Conservation (phyloP, 164 flowering plant species). For the Buxus sempervirens region DNA sequence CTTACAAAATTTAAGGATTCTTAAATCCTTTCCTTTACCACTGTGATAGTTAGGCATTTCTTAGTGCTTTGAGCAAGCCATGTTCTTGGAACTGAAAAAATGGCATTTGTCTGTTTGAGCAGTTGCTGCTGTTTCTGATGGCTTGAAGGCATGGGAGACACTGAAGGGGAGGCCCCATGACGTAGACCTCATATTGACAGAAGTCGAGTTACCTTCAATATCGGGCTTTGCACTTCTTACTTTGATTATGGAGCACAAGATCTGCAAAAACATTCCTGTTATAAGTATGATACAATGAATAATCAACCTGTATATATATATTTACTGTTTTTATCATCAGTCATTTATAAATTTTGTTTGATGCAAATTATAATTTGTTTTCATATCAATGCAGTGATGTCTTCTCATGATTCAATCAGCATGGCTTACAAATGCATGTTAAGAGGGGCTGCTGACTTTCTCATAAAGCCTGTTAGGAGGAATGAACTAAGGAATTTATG, state of each 20-base stretch:
- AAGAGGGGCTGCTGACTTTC: slow-evolving; percentile 95
- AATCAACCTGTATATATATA: background rate
- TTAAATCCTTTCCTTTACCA: too few species aligned
- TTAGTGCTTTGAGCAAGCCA: background rate
- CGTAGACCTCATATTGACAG: slow-evolving; percentile 81
- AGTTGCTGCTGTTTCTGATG: slow-evolving; percentile 89
- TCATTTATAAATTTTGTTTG: background rate
- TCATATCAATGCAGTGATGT: slow-evolving; percentile 77
- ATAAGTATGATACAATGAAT: slow-evolving; percentile 64
- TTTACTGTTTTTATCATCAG: background rate
- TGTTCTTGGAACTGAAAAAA: background rate
- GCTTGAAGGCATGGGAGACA: slow-evolving; percentile 89
- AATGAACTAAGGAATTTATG: slow-evolving; percentile 90
- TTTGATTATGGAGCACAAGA: slow-evolving; percentile 72
- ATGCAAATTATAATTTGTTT: background rate
- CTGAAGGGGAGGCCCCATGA: slow-evolving; percentile 59
- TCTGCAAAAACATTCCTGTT: slow-evolving; percentile 87
- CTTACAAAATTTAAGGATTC: too few species aligned
- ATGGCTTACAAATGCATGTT: slow-evolving; percentile 85
- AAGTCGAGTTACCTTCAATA: slow-evolving; percentile 81
- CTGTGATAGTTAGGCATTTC: background rate
- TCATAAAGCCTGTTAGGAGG: slow-evolving; percentile 86
- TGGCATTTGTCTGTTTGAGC: slow-evolving; percentile 23
- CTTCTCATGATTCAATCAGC: slow-evolving; percentile 71
- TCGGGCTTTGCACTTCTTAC: slow-evolving; percentile 84